These are phyloP conservation scores for Penicillium cinerascens DNA, from an alignment of 495 filamentous ascomycete species.

Conservation along the genomic window DNA sequence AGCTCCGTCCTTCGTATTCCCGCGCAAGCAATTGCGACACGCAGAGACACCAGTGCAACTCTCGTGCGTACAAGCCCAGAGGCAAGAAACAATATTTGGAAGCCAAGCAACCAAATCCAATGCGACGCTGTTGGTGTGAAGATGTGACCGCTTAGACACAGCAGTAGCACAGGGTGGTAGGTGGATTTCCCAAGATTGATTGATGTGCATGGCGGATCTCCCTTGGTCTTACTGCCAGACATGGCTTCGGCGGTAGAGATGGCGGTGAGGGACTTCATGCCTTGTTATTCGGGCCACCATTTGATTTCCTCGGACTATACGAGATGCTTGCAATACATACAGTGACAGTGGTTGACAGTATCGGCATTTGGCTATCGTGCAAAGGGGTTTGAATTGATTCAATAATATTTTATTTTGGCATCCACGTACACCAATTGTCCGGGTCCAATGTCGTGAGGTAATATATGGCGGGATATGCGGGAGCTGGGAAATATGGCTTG, in stretches of 20 bases:
- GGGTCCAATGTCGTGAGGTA: too few relatives aligned
- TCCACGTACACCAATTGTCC: too few relatives aligned
- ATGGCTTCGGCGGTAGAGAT: too few relatives aligned
- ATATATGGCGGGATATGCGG: too few relatives aligned
- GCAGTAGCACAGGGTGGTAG: conserved; percentile 6
- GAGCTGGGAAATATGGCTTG: not conserved
- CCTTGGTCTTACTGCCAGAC: conserved; percentile 26
- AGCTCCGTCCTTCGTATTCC: conserved; percentile 8
- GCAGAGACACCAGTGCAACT: not conserved
- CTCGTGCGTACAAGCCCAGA: not conserved
- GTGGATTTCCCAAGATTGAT: conserved; percentile 18
- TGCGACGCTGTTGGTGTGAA: not conserved
- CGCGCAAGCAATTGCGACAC: not conserved
- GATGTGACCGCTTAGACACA: not conserved
- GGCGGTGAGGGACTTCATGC: not conserved
- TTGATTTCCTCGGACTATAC: too few relatives aligned
- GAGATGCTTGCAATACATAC: too few relatives aligned
- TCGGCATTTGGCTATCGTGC: too few relatives aligned
- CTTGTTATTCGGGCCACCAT: not conserved
- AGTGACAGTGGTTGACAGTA: too few relatives aligned
- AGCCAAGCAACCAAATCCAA: not conserved
- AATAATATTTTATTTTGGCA: too few relatives aligned
- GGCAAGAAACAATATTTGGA: not conserved
- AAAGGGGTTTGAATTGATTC: too few relatives aligned
- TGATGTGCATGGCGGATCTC: conserved; percentile 27